These are phyloP conservation scores for Nyssa sinensis DNA, from an alignment of 148 eudicot species.

Conservation along the genomic window DNA sequence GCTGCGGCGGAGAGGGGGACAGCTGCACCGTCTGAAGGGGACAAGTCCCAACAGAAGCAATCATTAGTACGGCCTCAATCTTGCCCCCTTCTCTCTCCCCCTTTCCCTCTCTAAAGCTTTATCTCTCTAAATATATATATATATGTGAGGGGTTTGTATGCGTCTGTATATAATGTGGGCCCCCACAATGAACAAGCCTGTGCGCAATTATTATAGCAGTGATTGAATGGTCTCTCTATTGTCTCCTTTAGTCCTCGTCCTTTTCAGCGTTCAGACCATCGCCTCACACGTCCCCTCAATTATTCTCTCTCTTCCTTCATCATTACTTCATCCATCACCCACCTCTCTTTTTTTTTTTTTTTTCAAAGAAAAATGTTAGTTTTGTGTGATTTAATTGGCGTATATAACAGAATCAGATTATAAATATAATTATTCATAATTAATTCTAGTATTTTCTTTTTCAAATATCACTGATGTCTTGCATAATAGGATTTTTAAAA, in stretches of 20 bases:
- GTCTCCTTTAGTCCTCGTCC: not conserved
- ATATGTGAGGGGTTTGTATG: not conserved
- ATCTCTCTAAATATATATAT: not conserved
- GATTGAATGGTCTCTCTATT: slow-evolving; percentile 15
- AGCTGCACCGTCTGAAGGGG: slow-evolving; percentile 14
- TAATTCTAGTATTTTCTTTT: too few relatives aligned
- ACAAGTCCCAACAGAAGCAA: slow-evolving; percentile 17
- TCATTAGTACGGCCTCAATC: not conserved
- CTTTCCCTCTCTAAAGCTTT: not conserved
- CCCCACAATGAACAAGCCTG: not conserved
- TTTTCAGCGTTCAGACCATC: not conserved
- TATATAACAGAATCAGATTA: too few relatives aligned
- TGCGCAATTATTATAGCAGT: slow-evolving; percentile 12
- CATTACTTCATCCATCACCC: not conserved
- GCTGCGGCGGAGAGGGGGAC: slow-evolving; percentile 4
- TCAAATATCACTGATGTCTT: too few relatives aligned
- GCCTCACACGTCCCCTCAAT: not conserved
- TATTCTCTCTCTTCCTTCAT: not conserved
- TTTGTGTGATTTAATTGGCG: too few relatives aligned
- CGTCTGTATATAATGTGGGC: not conserved
- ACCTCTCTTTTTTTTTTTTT: not conserved
- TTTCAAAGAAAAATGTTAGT: not conserved
- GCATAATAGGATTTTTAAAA: too few relatives aligned
- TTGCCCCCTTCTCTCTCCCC: not conserved
- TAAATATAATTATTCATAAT: too few relatives aligned